Conservation (phyloP, 2,329 filamentous ascomycete species). For the Cladosporium cucumerinum region DNA sequence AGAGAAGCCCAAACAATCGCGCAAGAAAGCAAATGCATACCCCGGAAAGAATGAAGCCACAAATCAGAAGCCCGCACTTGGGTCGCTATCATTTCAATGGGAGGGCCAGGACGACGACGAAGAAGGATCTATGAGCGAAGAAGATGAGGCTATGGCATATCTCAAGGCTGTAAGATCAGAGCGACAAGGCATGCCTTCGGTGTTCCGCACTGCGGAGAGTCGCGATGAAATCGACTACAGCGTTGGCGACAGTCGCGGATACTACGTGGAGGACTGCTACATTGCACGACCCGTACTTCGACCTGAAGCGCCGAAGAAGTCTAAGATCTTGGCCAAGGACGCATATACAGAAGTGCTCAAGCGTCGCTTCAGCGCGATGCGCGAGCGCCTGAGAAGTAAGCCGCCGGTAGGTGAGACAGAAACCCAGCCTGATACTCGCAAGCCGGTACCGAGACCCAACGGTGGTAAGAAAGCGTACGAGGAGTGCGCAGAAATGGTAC, state of each 20-base stretch:
- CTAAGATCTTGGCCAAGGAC: constrained; percentile 49
- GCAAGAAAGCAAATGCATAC: constrained; percentile 5
- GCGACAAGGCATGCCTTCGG: constrained; percentile 26
- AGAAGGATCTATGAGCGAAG: constrained; percentile 24
- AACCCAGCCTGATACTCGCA: not conserved
- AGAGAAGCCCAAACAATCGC: not conserved
- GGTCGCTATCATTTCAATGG: constrained; percentile 24
- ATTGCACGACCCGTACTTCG: constrained; percentile 55
- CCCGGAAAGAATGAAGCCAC: constrained; percentile 22
- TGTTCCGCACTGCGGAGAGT: constrained; percentile 24
- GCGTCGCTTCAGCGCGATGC: constrained; percentile 63
- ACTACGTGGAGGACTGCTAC: constrained; percentile 77
- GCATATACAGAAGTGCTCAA: constrained; percentile 67
- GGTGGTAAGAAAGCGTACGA: constrained; percentile 52
- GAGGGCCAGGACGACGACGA: constrained; percentile 21
- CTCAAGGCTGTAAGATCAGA: constrained; percentile 31
- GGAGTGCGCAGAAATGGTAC: constrained; percentile 52
- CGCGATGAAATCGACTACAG: constrained; percentile 42
- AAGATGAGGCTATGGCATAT: constrained; percentile 35
- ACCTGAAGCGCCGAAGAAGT: constrained; percentile 25
- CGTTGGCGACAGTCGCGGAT: constrained; percentile 57
- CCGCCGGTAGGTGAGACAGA: constrained; percentile 54
- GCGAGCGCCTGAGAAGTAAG: constrained; percentile 55
- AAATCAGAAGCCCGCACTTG: constrained; percentile 28
- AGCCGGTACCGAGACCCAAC: constrained; percentile 34